phyloP scores from a whole-genome alignment of 208 protist genomes.

The Crithidia acanthocephali region DNA sequence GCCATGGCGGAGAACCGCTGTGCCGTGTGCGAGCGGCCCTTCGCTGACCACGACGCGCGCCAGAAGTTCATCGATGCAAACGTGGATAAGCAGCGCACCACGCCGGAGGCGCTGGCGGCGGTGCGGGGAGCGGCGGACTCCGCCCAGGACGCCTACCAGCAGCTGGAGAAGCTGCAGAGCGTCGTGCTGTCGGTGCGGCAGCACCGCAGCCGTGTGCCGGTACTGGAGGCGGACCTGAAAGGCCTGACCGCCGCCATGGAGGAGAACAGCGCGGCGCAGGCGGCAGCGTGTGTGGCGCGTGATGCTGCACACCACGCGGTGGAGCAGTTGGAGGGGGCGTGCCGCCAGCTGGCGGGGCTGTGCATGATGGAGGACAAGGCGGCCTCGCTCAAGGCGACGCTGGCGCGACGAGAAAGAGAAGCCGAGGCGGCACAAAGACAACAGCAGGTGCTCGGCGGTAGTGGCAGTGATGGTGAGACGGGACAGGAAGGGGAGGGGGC shows the following conservation, averaged over 20 bases:
- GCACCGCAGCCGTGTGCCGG: slow-evolving; percentile 27
- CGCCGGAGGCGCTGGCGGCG: slow-evolving; percentile 39
- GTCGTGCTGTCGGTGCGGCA: slow-evolving; percentile 44
- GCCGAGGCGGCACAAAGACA: not conserved
- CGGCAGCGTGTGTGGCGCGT: slow-evolving; percentile 6
- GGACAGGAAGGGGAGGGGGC: not conserved
- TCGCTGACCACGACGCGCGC: slow-evolving; percentile 29
- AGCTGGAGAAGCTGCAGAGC: slow-evolving; percentile 43
- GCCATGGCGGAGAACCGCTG: slow-evolving; percentile 52
- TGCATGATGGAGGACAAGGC: slow-evolving; percentile 33
- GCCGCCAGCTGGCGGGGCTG: slow-evolving; percentile 18
- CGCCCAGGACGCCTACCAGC: slow-evolving; percentile 29
- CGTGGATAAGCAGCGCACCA: slow-evolving; percentile 40
- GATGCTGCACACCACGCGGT: slow-evolving; percentile 19
- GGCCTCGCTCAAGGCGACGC: slow-evolving; percentile 12
- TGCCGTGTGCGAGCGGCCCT: slow-evolving; percentile 67
- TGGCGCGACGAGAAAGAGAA: slow-evolving; percentile 35
- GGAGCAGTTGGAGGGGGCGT: slow-evolving; percentile 24
- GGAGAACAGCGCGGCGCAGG: slow-evolving; percentile 9
- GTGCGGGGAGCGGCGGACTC: slow-evolving; percentile 25
- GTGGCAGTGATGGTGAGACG: not conserved
- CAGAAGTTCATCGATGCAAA: slow-evolving; percentile 50
- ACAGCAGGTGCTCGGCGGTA: not conserved
- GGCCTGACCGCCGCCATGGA: not conserved
- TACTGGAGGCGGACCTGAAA: slow-evolving; percentile 35